phyloP scores from a whole-genome alignment of 257 asterid species.

The Jaltomata sinuosa region DNA sequence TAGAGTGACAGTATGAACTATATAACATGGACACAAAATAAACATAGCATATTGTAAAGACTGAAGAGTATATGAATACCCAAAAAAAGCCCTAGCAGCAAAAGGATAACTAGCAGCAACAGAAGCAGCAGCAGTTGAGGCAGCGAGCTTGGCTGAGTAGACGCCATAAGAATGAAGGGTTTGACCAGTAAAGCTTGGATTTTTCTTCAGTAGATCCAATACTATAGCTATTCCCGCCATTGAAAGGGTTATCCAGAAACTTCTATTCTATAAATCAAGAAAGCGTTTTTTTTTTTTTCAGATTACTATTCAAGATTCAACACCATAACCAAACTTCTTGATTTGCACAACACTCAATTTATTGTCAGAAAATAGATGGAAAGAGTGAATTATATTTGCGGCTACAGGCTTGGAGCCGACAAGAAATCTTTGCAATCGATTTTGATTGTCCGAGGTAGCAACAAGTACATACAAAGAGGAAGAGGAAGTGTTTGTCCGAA shows the following conservation, averaged over 20 bases:
- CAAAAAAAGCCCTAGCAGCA: slow-evolving; percentile 42
- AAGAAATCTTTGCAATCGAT: not conserved
- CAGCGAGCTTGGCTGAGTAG: slow-evolving; percentile 38
- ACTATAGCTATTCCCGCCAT: slow-evolving; percentile 55
- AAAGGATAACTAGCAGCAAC: slow-evolving; percentile 45
- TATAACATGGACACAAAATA: not conserved
- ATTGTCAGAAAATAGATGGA: not conserved
- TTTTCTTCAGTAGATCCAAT: slow-evolving; percentile 51
- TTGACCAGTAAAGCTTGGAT: slow-evolving; percentile 32
- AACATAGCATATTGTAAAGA: not conserved
- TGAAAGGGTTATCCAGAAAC: not conserved
- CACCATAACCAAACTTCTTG: slow-evolving; percentile 2
- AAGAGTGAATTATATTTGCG: not conserved
- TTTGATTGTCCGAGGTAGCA: not conserved
- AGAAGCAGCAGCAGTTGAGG: slow-evolving; percentile 35
- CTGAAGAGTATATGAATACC: slow-evolving; percentile 19
- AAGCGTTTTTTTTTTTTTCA: not conserved
- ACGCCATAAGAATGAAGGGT: slow-evolving; percentile 36
- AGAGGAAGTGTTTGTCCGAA: not conserved
- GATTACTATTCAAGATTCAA: not conserved
- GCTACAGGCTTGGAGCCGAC: not conserved
- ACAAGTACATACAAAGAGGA: not conserved
- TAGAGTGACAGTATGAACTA: not conserved
- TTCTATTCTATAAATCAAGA: not conserved
- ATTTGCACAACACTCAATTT: not conserved